Evolutionary conservation across 169 alveolate species (phyloP), one percentile per base, ranked within the genome.

Genomic region (Plasmodium ovale): DNA sequence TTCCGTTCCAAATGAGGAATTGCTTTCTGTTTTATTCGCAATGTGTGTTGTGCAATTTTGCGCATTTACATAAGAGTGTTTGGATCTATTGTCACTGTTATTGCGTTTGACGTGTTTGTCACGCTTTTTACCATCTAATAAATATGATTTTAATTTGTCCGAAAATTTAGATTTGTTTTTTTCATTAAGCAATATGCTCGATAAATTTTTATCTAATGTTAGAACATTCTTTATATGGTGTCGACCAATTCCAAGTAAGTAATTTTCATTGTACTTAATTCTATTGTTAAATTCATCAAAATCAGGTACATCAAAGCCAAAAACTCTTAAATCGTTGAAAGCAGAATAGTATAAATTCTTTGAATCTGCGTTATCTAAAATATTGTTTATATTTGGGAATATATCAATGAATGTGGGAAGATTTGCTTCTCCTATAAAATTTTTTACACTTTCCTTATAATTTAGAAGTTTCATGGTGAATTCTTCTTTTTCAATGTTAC

Each of bases 221-320:
- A 91, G 58, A 4, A 89, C 88, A 39, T 87, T 64, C 37, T 91
- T 91, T 19, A 91, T 70, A 44, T 91, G 94, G 31, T 73, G 71
- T 69, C 88, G 88, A 19, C 94, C 94, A 42, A 91, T 73, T 4
- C 94, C 94, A 25, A 91, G 31, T 12, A 91, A 64, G 69, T 71
- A 91, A 60, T 85, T 77, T 21, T 88, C 69, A 27, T 91, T 89
- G 27, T 82, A 88, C 3, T 69, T 21, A 12, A 91, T 84, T 47
- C 77, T 87, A 23, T 87, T 72, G 77, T 91, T 91, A 72, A 91
- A 87, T 19, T 69, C 84, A 19, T 68, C 87, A 72, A 91, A 91
- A 72, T 91, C 94, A 39, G 87, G 89, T 31, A 92, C 77, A 87
- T 91, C 94, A 44, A 91, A 44, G 9, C 93, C 94, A 12, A 92